Base-by-base conservation (phyloP, 2,329 filamentous ascomycete species). In the Pseudocercospora musae region DNA sequence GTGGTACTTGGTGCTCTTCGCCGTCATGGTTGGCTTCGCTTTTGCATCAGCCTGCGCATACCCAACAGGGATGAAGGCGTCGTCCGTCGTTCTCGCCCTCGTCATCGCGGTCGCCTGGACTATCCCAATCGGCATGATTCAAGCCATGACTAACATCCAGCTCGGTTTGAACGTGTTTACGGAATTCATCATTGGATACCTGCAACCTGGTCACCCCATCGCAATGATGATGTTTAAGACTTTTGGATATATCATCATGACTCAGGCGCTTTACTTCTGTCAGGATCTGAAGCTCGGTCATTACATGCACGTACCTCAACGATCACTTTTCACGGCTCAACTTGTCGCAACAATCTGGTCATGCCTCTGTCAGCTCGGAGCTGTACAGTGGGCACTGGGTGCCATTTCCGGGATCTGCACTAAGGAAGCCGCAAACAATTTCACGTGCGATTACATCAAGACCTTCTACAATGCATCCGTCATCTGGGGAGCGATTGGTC, bases 121-220 rank as follows among this genome's bases (percentile, higher is more conserved):
- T 77, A 92, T 96, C 64, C 92, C 92, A 7, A 94, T 95, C 66
- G 91, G 92, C 66, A 96, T 96, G 72, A 90, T 96, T 71, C 95
- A 94, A 89, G 92, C 91, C 21, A 91, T 96, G 68, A 96, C 92
- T 15, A 96, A 95, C 75, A 70, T 69, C 20, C 63, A 67, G 29
- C 62, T 70, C 4, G 65, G 66, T 21, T 48, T 72, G 31, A 71
- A 72, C 37, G 69, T 72, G 20, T 67, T 71, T 57, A 66, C 66
- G 4, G 66, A 67, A 40, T 63, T 68, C 55, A 65, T 69, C 37
- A 63, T 68, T 23, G 66, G 68, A 25, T 69, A 68, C 42, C 25
- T 66, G 7, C 61, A 65, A 15, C 68, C 66, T 0, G 68, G 68
- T 8, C 77, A 76, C 62, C 72, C 73, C 2, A 67, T 74, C 63